These are phyloP conservation scores for Penicillium frequentans DNA, from an alignment of 2,329 filamentous ascomycete species.

Conservation along the genomic window DNA sequence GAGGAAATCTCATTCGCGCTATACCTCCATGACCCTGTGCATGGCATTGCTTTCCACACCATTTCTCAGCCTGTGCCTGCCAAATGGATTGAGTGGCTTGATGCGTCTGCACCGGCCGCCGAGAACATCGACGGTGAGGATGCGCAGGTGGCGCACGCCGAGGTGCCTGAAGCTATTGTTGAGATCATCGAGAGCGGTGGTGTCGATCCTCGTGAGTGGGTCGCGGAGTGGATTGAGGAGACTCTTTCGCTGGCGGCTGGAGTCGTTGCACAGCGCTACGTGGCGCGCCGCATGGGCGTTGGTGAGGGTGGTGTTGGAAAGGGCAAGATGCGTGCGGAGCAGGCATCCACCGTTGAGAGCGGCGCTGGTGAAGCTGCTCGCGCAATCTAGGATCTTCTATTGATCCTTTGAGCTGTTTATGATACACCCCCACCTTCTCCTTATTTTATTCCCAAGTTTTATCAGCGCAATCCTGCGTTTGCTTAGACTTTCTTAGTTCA, in stretches of 20 bases:
- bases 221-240: constrained; percentile 96
- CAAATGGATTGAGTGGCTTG: constrained; percentile 89
- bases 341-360: constrained; percentile 57
- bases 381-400: constrained; percentile 39
- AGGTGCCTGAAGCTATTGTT: constrained; percentile 76
- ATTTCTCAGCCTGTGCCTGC: constrained; percentile 80
- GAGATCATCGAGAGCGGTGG: constrained; percentile 74
- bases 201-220: constrained; percentile 94
- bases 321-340: constrained; percentile 54
- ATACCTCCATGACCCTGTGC: constrained; percentile 81
- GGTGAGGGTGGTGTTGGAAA: constrained; percentile 71
- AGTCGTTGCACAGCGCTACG: constrained; percentile 89
- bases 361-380: constrained; percentile 62
- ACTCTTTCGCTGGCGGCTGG: constrained; percentile 74
- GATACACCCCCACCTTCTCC: constrained; percentile 9
- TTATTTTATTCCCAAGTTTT: not conserved
- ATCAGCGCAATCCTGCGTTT: not conserved
- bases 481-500: not conserved
- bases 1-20: constrained; percentile 75
- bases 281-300: constrained; percentile 92
- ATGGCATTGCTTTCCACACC: constrained; percentile 82
- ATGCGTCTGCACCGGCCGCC: constrained; percentile 59
- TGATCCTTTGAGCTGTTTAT: constrained; percentile 9
- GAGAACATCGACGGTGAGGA: constrained; percentile 40
- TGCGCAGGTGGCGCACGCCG: constrained; percentile 28